phyloP scores from a whole-genome alignment of 2,329 filamentous ascomycete genomes.

The Cryoendolithus antarcticus region DNA sequence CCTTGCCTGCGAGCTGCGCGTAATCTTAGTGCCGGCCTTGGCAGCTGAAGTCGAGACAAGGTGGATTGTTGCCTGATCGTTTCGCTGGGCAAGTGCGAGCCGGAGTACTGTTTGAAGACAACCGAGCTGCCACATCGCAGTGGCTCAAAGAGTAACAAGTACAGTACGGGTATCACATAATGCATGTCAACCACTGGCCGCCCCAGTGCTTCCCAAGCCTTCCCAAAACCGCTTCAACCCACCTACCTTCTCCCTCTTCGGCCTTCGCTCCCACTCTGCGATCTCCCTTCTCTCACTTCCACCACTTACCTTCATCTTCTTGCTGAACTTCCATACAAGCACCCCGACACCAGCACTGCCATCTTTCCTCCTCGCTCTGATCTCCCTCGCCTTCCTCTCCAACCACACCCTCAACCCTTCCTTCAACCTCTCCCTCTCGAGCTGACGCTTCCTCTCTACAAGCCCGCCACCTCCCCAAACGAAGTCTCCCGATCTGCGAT shows the following conservation, averaged over 20 bases:
- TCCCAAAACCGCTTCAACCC: slow-evolving; percentile 56
- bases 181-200: no score
- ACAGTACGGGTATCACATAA: no score
- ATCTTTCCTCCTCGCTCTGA: slow-evolving; percentile 23
- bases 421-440: slow-evolving; percentile 57
- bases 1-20: no score
- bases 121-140: no score
- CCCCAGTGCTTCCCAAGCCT: slow-evolving; percentile 26
- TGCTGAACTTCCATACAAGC: slow-evolving; percentile 28
- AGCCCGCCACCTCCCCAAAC: slow-evolving; percentile 42
- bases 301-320: slow-evolving; percentile 30
- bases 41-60: no score
- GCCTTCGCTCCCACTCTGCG: slow-evolving; percentile 6
- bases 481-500: slow-evolving; percentile 22
- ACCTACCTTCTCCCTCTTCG: slow-evolving; percentile 27
- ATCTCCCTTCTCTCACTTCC: slow-evolving; percentile 1
- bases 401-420: slow-evolving; percentile 55
- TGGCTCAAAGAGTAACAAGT: no score
- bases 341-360: slow-evolving; percentile 29
- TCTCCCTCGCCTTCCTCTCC: slow-evolving; percentile 28
- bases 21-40: no score
- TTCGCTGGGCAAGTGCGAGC: no score
- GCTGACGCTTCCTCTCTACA: slow-evolving; percentile 48
- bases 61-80: no score
- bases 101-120: no score